phyloP scores from a whole-genome alignment of 176 grass and related monocot species.

The Eleusine indica region DNA sequence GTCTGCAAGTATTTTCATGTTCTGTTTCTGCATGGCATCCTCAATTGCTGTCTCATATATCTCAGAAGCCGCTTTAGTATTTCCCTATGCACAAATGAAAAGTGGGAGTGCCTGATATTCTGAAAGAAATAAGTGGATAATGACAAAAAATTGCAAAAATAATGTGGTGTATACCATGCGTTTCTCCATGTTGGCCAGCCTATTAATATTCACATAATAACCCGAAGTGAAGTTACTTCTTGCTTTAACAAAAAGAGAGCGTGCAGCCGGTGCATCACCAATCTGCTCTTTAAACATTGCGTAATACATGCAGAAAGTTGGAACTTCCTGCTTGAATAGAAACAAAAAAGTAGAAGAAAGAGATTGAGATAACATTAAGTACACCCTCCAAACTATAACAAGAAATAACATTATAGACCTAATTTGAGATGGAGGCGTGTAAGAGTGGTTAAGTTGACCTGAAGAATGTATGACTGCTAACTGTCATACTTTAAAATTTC shows the following conservation, averaged over 20 bases:
- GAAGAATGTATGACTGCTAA: not conserved
- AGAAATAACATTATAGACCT: not conserved
- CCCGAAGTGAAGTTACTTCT: slow-evolving; percentile 49
- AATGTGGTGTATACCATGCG: slow-evolving; percentile 63
- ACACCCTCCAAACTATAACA: slow-evolving; percentile 31
- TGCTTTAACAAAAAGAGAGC: slow-evolving; percentile 62
- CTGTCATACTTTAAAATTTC: not conserved
- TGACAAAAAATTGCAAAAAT: slow-evolving; percentile 25
- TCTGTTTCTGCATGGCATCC: slow-evolving; percentile 62
- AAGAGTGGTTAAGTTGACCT: slow-evolving; percentile 14
- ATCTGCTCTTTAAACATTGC: slow-evolving; percentile 91
- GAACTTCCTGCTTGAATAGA: slow-evolving; percentile 65
- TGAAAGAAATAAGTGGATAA: slow-evolving; percentile 11
- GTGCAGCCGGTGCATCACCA: slow-evolving; percentile 69
- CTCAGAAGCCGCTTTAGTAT: slow-evolving; percentile 65
- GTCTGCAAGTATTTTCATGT: slow-evolving; percentile 59
- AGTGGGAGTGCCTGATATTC: slow-evolving; percentile 30
- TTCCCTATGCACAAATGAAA: slow-evolving; percentile 66
- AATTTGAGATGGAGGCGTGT: not conserved
- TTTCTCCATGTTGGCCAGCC: slow-evolving; percentile 91
- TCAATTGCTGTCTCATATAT: slow-evolving; percentile 94
- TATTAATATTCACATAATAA: slow-evolving; percentile 68
- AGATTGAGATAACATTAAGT: not conserved
- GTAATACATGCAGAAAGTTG: slow-evolving; percentile 77
- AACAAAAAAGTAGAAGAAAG: not conserved